Evolutionary conservation across 305 asterid genomes (phyloP).

Genomic region (Solanum hybrid): DNA sequence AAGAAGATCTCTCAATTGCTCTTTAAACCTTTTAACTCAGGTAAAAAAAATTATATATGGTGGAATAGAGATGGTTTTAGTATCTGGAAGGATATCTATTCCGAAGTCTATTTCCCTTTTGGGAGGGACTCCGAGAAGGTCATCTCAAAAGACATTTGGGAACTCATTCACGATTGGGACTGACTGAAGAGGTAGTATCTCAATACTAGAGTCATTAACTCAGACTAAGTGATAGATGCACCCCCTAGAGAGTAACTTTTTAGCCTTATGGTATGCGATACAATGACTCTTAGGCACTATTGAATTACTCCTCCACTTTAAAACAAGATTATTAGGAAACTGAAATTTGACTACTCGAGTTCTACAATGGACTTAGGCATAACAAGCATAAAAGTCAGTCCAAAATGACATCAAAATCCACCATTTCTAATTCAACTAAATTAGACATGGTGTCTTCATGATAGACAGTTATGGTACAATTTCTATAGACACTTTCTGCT

Average conservation of each 20-base stretch:
- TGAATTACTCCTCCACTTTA: not conserved
- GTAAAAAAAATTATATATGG: no score
- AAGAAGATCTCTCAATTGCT: not conserved
- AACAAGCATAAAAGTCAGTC: not conserved
- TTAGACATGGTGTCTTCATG: not conserved
- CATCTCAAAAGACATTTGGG: not conserved
- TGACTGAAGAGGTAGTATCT: not conserved
- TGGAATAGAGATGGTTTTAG: not conserved
- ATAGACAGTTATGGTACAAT: not conserved
- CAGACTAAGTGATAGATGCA: not conserved
- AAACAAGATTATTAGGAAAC: not conserved
- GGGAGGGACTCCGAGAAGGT: no score
- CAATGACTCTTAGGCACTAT: not conserved
- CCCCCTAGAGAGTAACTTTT: not conserved
- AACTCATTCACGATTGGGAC: not conserved
- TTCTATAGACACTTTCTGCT: no score
- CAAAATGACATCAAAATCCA: not conserved
- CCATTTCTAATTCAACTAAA: not conserved
- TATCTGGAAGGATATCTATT: not conserved
- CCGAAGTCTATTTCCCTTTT: no score
- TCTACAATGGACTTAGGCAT: not conserved
- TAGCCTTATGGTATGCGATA: not conserved
- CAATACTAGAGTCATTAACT: not conserved
- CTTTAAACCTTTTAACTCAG: not conserved
- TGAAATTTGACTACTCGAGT: not conserved